Evolutionary conservation across 352 stramenopile species (phyloP), one percentile per base, ranked within the genome.

Genomic region (Pythium myriotylum): DNA sequence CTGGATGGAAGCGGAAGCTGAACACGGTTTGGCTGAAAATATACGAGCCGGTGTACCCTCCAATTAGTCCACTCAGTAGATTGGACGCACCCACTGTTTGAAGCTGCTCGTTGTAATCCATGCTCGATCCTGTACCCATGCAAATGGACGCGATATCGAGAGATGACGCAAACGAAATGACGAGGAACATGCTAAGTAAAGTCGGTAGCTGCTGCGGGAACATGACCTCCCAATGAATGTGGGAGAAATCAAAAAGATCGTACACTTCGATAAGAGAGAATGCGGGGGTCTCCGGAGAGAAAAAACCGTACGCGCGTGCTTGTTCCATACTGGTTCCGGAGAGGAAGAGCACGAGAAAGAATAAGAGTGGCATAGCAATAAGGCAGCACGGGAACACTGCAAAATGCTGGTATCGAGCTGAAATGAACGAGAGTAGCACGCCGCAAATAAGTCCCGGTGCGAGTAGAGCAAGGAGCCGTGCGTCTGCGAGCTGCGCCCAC

Each of bases 11-110:
- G 13, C 79, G 81, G 32, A 76, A 80, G 57, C 64, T 92, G 58
- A 98, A 97, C 16, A 98, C 82, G 3, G 93, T 98, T 68, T 98
- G 91, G 19, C 84, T 96, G 72, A 98, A 98, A 19, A 98, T 97
- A 59, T 98, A 98, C 7, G 76, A 91, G 19, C 90, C 89, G 12
- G 86, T 93, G 60, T 89, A 94, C 20, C 93, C 93, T 33, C 92
- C 91, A 16, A 71, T 77, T 9, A 97, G 58, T 0, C 92, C 93
- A 46, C 87, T 95, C 12, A 97, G 46, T 37, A 96, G 64, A 63
- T 99, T 99, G 27, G 85, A 94, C 59, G 92, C 84, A 6, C 96
- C 95, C n/a, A 99, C 93, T 2, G 89, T 98, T 49, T 91, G 86
- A 22, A 98, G 74, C 61, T 99, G 94, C 52, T 91, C 84, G 58